phyloP scores from a whole-genome alignment of 371 early-diverging fungal species.

The Mucor piriformis region DNA sequence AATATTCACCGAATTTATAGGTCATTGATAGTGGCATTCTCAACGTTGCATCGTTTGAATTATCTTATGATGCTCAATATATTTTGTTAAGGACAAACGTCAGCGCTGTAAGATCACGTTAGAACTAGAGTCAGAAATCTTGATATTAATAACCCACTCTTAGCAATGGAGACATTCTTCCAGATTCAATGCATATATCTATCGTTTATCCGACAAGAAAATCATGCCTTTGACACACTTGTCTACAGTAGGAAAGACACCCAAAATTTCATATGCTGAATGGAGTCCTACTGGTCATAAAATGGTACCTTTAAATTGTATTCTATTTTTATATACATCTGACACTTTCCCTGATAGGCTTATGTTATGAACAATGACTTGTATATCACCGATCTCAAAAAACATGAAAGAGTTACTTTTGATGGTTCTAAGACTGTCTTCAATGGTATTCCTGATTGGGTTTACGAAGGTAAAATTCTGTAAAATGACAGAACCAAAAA shows the following conservation, averaged over 20 bases:
- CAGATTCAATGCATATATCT: conserved; percentile 77
- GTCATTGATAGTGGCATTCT: conserved; percentile 28
- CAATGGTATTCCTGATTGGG: conserved; percentile 97
- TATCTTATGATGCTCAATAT: conserved; percentile 81
- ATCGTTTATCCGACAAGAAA: conserved; percentile 58
- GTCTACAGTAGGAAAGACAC: conserved; percentile 25
- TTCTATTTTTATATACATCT: neutral
- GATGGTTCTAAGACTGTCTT: conserved; percentile 84
- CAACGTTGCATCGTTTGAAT: conserved; percentile 49
- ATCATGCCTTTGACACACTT: conserved; percentile 60
- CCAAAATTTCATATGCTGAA: conserved; percentile 61
- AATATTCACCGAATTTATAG: neutral
- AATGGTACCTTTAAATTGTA: conserved; percentile 39
- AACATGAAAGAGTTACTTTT: conserved; percentile 74
- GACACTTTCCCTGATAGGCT: conserved; percentile 42
- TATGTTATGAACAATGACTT: conserved; percentile 90
- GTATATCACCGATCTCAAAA: conserved; percentile 69
- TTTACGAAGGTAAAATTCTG: conserved; percentile 73
- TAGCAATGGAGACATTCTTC: conserved; percentile 86
- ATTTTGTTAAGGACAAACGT: conserved; percentile 69
- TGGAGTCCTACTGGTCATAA: conserved; percentile 84
- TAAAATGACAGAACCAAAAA: neutral
- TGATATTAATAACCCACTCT: neutral
- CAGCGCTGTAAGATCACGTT: conserved; percentile 50
- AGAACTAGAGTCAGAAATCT: neutral